A percentile compares a stretch with the other conserved stretches of the same genome.
phyloP scores from a whole-genome alignment of 192 early-diverging fungal species.

The Rhizoclosmatium sp. region DNA sequence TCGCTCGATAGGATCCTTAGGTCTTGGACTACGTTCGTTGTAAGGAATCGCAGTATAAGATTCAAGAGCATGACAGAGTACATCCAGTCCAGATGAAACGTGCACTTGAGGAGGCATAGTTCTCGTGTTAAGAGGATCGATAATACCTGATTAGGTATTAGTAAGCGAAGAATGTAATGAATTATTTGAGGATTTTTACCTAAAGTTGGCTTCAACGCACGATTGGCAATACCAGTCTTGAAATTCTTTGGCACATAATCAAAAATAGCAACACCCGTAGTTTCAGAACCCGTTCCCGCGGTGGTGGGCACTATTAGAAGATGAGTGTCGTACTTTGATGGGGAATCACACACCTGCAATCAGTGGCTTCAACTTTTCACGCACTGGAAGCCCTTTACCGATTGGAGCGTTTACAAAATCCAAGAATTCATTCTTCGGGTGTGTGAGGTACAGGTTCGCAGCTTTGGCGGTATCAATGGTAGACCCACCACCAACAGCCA shows the following conservation, averaged over 20 bases:
- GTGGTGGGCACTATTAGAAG: conserved; percentile 48
- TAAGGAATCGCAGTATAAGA: conserved; percentile 93
- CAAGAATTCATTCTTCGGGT: conserved; percentile 82
- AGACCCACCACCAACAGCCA: conserved; percentile 91
- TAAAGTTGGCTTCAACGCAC: conserved; percentile 82
- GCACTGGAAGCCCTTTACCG: conserved; percentile 80
- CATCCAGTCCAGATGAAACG: conserved; percentile 86
- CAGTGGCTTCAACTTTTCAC: conserved; percentile 77
- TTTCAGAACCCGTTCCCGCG: conserved; percentile 84
- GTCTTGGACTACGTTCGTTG: conserved; percentile 76
- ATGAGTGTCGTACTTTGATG: background rate
- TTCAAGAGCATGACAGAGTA: conserved; percentile 88
- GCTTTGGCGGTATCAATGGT: conserved; percentile 93
- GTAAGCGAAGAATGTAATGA: too few relatives aligned
- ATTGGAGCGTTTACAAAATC: conserved; percentile 95
- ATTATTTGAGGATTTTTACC: background rate
- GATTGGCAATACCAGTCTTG: conserved; percentile 91
- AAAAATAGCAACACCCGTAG: conserved; percentile 93
- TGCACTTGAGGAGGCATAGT: conserved; percentile 88
- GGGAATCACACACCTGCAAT: conserved; percentile 62
- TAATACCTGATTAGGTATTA: conserved; percentile 60
- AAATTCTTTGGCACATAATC: conserved; percentile 82
- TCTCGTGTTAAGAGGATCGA: conserved; percentile 88
- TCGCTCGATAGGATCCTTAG: conserved; percentile 79
- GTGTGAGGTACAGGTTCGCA: conserved; percentile 84